Evolutionary conservation across 2,329 filamentous ascomycete genomes (phyloP).

Genomic region (Remersonia thermophila): DNA sequence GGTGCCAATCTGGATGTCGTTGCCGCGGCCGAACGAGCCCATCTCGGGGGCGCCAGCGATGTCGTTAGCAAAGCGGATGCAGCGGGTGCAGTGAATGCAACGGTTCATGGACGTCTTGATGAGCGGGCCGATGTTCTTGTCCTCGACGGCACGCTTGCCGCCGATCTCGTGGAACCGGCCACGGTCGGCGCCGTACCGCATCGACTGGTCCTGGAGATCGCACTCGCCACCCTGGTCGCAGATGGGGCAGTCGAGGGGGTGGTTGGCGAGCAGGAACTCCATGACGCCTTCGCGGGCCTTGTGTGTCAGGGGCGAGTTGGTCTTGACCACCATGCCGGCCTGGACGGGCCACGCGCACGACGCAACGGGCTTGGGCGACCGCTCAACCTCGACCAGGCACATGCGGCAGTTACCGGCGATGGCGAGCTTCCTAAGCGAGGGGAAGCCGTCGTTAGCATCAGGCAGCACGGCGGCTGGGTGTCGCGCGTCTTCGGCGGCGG

Average conservation of each 20-base stretch:
- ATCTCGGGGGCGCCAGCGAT: conserved; percentile 91
- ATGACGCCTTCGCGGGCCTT: conserved; percentile 98
- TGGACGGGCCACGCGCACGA: conserved; percentile 99
- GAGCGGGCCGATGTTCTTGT: conserved; percentile 96
- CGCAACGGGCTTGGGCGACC: conserved; percentile 89
- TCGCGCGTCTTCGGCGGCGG: conserved; percentile 17
- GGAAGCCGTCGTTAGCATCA: conserved; percentile 28
- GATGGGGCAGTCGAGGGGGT: conserved; percentile 90
- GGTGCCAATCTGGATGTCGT: conserved; percentile 95
- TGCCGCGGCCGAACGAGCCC: conserved; percentile 87
- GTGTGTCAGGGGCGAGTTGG: conserved; percentile 87
- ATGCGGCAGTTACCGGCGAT: conserved; percentile 99
- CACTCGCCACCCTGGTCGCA: conserved; percentile 99
- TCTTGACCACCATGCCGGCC: conserved; percentile 98
- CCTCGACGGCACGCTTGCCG: conserved; percentile 95
- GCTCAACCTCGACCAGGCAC: conserved; percentile 97
- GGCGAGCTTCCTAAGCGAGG: conserved; percentile 71
- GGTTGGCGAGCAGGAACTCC: conserved; percentile 95
- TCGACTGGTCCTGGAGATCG: conserved; percentile 97
- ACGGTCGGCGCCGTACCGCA: conserved; percentile 93
- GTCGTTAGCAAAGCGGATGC: conserved; percentile 95
- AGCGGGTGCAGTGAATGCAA: conserved; percentile 98
- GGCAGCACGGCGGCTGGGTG: conserved; percentile 11
- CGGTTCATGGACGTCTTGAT: conserved; percentile 99
- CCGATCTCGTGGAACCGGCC: conserved; percentile 92